These are phyloP conservation scores for Exophiala oligosperma DNA, from an alignment of 2,329 filamentous ascomycete species.

Conservation along the genomic window DNA sequence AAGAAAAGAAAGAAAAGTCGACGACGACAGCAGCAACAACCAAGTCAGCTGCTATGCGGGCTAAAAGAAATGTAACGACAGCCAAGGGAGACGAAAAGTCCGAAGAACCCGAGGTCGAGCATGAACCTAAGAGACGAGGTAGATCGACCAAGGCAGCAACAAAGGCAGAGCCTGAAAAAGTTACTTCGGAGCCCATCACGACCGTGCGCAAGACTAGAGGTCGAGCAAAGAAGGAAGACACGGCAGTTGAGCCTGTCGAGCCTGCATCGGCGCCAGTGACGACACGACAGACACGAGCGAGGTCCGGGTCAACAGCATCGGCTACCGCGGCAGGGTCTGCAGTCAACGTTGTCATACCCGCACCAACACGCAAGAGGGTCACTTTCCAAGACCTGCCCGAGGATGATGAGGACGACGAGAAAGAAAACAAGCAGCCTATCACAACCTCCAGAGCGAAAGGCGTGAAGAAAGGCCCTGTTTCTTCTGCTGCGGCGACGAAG, in stretches of 20 bases:
- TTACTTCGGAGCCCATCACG: not conserved
- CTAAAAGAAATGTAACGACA: slow-evolving; percentile 10
- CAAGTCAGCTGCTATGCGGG: slow-evolving; percentile 15
- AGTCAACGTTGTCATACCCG: slow-evolving; percentile 15
- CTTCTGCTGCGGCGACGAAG: slow-evolving; percentile 28
- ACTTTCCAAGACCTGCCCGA: slow-evolving; percentile 44
- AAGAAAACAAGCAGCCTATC: slow-evolving; percentile 38
- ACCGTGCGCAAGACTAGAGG: slow-evolving; percentile 30
- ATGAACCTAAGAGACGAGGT: slow-evolving; percentile 19
- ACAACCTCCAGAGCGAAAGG: slow-evolving; percentile 17
- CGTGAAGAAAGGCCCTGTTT: slow-evolving; percentile 30
- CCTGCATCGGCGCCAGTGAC: slow-evolving; percentile 3
- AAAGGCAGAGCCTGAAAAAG: slow-evolving; percentile 8
- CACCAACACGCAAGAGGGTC: slow-evolving; percentile 45
- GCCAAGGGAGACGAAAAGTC: slow-evolving; percentile 10
- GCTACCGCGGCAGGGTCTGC: slow-evolving; percentile 8
- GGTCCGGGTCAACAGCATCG: slow-evolving; percentile 17
- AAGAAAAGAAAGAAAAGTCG: slow-evolving; percentile 19
- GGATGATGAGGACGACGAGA: slow-evolving; percentile 42
- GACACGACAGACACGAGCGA: slow-evolving; percentile 23
- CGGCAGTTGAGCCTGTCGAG: slow-evolving; percentile 7
- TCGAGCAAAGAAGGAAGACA: slow-evolving; percentile 30
- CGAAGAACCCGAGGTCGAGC: slow-evolving; percentile 3
- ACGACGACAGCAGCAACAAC: not conserved
- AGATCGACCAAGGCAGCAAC: slow-evolving; percentile 5